phyloP scores from a whole-genome alignment of 371 early-diverging fungal species.

The Smittium mucronatum region DNA sequence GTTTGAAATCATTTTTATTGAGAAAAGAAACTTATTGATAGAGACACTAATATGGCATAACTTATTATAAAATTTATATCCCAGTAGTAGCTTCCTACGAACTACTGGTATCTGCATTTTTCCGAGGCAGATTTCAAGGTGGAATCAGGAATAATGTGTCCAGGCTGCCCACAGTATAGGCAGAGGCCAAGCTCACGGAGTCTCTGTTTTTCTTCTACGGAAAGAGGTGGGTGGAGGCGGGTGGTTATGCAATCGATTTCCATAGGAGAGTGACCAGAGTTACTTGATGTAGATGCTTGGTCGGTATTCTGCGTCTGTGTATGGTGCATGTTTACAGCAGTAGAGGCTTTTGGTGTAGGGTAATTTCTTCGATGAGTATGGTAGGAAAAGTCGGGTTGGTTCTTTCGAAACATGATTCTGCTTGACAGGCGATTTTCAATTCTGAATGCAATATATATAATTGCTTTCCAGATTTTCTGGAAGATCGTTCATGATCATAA shows the following conservation, averaged over 20 bases:
- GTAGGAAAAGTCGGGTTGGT: background rate
- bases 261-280: background rate
- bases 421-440: constrained; percentile 5
- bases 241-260: background rate
- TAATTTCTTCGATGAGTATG: background rate
- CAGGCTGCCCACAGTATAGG: constrained; percentile 3
- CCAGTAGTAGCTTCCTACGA: constrained; percentile 6
- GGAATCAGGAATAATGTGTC: background rate
- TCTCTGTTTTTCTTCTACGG: constrained; percentile 5
- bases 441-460: background rate
- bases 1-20: background rate
- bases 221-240: background rate
- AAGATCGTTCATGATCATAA: background rate
- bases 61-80: background rate
- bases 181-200: background rate
- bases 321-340: background rate
- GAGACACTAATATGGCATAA: background rate
- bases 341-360: background rate
- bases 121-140: background rate
- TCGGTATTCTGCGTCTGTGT: background rate
- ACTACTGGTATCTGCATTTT: constrained; percentile 1
- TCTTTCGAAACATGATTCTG: background rate
- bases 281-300: background rate
- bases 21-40: constrained; percentile 2
- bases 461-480: background rate